Evolutionary conservation across 805 yeast genomes (phyloP), one percentile per base, ranked within the genome.

Genomic region (Spathaspora arborariae): DNA sequence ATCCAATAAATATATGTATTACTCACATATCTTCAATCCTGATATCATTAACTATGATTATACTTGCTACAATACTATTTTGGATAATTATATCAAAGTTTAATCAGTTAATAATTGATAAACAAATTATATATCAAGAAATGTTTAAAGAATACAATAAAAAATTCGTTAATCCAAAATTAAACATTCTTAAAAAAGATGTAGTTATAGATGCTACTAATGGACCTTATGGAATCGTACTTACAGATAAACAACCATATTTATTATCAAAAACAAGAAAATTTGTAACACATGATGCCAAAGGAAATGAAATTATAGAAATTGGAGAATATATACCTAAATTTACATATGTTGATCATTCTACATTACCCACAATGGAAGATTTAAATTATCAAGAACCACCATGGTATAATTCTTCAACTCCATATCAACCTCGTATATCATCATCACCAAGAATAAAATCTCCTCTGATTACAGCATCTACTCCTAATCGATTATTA

Each of bases 91-190:
- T 73, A 48, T 62, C 63, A 26, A 49, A 78, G 5, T 58, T 80
- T 11, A 56, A 67, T n/a, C 67, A 70, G 37, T 86, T 79, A 44
- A 46, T 81, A 15, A 66, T 75, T 38, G 91, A 86, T 62, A 83
- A 81, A 51, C 80, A 78, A 45, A 67, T 84, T 7, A 58, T 86
- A 4, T 74, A 74, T 47, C 78, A 76, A 49, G 88, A 85, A 56
- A 77, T 79, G 51, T 67, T 82, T 49, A 75, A 74, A 33, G 94
- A 87, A 55, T 81, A 81, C 55, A 76, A 82, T 53, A 62, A 72
- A 24, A 85, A 86, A 58, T 79, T 73, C 51, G 84, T 84, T 15
- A 74, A 74, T 30, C 90, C 89, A 2, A 74, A 75, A 43, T 64
- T 78, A 2, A 70, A 80, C 7, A 72, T 73, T 9, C 61, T 68